Percentiles rank a stretch among this genome's conserved stretches.
phyloP scores from a whole-genome alignment of 140 eudicot genomes.

The Anethum foeniculum region DNA sequence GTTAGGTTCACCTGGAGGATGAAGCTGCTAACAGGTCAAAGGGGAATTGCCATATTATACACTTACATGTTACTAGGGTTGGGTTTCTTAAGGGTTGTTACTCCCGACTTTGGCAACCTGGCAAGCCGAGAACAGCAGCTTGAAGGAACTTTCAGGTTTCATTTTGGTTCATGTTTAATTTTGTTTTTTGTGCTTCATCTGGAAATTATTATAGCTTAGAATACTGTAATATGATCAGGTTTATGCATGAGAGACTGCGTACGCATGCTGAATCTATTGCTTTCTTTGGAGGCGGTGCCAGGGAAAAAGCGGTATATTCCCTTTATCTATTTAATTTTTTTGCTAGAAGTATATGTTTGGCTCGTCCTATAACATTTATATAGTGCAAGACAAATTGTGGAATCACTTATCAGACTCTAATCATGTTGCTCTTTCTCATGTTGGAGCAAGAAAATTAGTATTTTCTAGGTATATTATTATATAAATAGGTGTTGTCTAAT shows the following conservation, averaged over 20 bases:
- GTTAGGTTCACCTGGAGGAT: constrained; percentile 98
- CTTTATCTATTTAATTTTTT: background rate
- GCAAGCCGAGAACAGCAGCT: constrained; percentile 82
- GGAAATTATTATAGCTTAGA: constrained; percentile 8
- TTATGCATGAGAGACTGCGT: constrained; percentile 94
- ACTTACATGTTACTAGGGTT: constrained; percentile 89
- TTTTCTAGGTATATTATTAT: background rate
- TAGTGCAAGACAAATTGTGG: background rate
- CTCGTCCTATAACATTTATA: background rate
- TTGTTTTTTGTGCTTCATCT: background rate
- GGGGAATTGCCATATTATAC: constrained; percentile 85
- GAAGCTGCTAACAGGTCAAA: constrained; percentile 82
- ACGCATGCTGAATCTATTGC: constrained; percentile 99
- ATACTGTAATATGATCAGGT: constrained; percentile 35
- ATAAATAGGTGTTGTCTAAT: background rate
- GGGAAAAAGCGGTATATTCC: constrained; percentile 75
- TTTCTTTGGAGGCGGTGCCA: constrained; percentile 96
- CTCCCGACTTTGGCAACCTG: constrained; percentile 91
- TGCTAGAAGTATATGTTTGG: background rate
- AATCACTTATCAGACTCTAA: background rate
- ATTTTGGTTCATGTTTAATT: background rate
- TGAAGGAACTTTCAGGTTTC: constrained; percentile 92
- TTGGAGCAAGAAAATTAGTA: background rate
- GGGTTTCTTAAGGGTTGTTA: constrained; percentile 79
- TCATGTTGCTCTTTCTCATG: background rate